Evolutionary conservation across 352 stramenopile genomes (phyloP).

Genomic region (Phytophthora capsici): DNA sequence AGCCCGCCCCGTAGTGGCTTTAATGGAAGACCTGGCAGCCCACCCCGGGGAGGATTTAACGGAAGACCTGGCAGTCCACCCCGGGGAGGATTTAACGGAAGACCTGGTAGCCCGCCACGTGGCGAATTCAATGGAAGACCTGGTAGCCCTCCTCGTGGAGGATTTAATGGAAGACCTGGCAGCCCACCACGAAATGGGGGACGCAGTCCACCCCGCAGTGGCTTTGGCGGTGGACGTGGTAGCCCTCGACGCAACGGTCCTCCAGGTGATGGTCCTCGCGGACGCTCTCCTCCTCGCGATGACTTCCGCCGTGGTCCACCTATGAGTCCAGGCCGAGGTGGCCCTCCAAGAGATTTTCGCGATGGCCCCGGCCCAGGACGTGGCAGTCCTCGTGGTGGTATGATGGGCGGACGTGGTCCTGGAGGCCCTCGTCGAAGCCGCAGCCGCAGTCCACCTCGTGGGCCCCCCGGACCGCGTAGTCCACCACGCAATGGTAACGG

Average conservation of each 20-base stretch:
- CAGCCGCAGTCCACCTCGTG: slow-evolving; percentile 26
- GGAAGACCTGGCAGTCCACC: slow-evolving; percentile 18
- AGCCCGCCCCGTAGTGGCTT: slow-evolving; percentile 6
- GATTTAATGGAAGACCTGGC: slow-evolving; percentile 13
- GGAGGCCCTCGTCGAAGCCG: slow-evolving; percentile 32
- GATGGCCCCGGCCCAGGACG: slow-evolving; percentile 28
- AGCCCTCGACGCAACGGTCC: slow-evolving; percentile 27
- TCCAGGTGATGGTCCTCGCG: slow-evolving; percentile 20
- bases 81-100: background rate
- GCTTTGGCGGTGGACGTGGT: slow-evolving; percentile 15
- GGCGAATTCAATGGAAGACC: slow-evolving; percentile 7
- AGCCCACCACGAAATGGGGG: slow-evolving; percentile 4
- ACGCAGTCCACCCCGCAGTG: slow-evolving; percentile 5
- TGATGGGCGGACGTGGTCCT: slow-evolving; percentile 28
- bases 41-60: slow-evolving; percentile 1
- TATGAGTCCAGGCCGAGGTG: slow-evolving; percentile 33
- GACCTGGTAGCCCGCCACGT: slow-evolving; percentile 1
- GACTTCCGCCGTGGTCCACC: slow-evolving; percentile 27
- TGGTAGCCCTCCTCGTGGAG: background rate
- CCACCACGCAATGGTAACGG: slow-evolving; percentile 35
- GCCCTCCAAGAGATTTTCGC: slow-evolving; percentile 34
- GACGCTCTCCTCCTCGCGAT: slow-evolving; percentile 35
- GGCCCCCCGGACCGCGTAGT: slow-evolving; percentile 13
- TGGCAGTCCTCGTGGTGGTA: slow-evolving; percentile 32
- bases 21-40: slow-evolving; percentile 5